Base-by-base conservation (phyloP, 148 eudicot genomes). In the Simmondsia chinensis region DNA sequence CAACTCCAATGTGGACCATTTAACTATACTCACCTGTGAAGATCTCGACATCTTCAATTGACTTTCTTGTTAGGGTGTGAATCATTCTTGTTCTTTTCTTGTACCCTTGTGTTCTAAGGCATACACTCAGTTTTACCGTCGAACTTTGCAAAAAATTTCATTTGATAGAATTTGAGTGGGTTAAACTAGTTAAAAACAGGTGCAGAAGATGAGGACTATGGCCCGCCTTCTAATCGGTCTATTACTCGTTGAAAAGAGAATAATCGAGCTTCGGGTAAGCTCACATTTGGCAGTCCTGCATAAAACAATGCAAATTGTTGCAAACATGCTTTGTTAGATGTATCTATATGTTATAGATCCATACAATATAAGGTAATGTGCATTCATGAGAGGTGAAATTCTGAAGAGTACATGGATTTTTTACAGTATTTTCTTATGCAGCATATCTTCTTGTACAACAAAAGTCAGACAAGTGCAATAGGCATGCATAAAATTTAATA, bases 161-260 rank as follows among this genome's bases (percentile, higher is more conserved):
- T 2, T 55, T 52, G 19, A 37, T 51, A 12, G 34, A 33, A 30
- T 23, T 25, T 41, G 39, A 5, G 43, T 20, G 50, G 58, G 18
- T 60, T 42, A 23, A 41, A 54, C 34, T 14, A 18, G 16, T 1
- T 14, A 18, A 28, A 12, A 39, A 14, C 13, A 59, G 93, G 80
- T 39, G 71, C 66, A 59, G 86, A 82, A 60, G 93, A 82, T 65
- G 93, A 78, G 55, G 47, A 33, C 39, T 22, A 31, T 15, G 79
- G 74, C 6, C 93, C 93, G 7, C 82, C 86, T 47, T 65, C 79
- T 35, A 70, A 75, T 48, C 76, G 72, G 37, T 50, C 48, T 48
- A 56, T 70, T 7, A 77, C 86, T 36, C 86, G 86, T 20, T 77
- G 86, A 31, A 75, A 53, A 66, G 70, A 79, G 5, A 70, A 70